Percentiles rank a stretch among this genome's conserved stretches.
Evolutionary conservation across 116 monocot genomes (phyloP).

Genomic region (Dioscorea cayenensis): DNA sequence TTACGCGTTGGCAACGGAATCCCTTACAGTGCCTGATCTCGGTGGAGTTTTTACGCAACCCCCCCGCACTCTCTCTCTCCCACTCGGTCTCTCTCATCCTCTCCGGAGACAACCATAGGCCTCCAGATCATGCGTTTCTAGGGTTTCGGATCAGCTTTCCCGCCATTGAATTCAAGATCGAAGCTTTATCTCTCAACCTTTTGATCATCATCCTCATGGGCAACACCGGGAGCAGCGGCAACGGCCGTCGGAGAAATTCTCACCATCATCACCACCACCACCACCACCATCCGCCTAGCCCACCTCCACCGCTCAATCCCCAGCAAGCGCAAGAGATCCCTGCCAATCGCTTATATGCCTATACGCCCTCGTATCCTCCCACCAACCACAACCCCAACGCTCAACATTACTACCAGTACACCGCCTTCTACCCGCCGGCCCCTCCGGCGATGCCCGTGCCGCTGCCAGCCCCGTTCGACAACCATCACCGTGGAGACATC

Average conservation of each 20-base stretch:
- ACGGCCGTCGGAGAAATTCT: conserved; percentile 25
- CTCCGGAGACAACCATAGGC: too few species aligned
- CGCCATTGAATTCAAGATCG: too few species aligned
- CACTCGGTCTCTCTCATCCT: too few species aligned
- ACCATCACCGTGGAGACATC: conserved; percentile 40
- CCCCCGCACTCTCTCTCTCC: too few species aligned
- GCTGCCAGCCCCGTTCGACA: conserved; percentile 61
- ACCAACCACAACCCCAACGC: conserved; percentile 59
- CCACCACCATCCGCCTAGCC: conserved; percentile 4
- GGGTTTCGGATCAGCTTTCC: too few species aligned
- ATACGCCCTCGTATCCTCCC: conserved; percentile 71
- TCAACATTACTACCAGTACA: conserved; percentile 58
- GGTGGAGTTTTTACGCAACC: too few species aligned
- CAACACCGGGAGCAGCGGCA: conserved; percentile 41
- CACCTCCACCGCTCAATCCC: conserved; percentile 8
- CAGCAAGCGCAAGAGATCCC: conserved; percentile 5
- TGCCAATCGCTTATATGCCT: conserved; percentile 34
- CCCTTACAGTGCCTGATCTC: too few species aligned
- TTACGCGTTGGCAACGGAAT: too few species aligned
- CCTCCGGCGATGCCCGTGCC: conserved; percentile 47
- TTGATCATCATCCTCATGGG: conserved; percentile 30
- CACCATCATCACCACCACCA: conserved; percentile 18
- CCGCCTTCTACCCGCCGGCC: conserved; percentile 52
- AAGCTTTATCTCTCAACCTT: too few species aligned
- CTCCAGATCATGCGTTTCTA: too few species aligned